Conservation (phyloP, 2,329 filamentous ascomycete genomes). For the Fusarium graminum region DNA sequence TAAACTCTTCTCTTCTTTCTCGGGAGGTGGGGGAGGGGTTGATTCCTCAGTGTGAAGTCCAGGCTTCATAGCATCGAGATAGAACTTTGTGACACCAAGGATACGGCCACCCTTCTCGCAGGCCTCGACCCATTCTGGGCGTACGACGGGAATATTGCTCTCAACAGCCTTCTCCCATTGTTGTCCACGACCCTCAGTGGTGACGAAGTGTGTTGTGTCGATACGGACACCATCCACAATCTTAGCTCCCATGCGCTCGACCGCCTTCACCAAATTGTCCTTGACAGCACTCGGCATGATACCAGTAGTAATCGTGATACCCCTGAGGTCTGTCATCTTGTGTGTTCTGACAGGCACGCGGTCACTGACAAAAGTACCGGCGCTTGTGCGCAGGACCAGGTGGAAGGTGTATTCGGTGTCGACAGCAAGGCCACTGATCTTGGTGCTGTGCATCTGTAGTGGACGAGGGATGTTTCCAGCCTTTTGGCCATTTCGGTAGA, state of each 20-base stretch:
- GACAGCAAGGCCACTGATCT: constrained; percentile 95
- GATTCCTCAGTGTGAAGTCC: constrained; percentile 57
- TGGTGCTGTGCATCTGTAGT: constrained; percentile 90
- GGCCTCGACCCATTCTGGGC: constrained; percentile 97
- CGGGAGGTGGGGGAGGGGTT: constrained; percentile 45
- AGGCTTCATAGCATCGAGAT: constrained; percentile 81
- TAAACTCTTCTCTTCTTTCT: constrained; percentile 53
- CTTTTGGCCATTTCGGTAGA: constrained; percentile 97
- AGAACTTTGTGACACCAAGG: constrained; percentile 94
- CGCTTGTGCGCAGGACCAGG: constrained; percentile 88
- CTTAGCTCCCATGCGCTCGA: constrained; percentile 92
- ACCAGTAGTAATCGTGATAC: constrained; percentile 93
- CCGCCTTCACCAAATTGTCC: constrained; percentile 79
- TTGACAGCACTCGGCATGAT: constrained; percentile 80
- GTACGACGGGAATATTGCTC: constrained; percentile 97
- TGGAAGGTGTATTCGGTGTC: constrained; percentile 97
- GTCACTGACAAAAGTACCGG: constrained; percentile 87
- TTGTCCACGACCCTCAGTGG: constrained; percentile 88
- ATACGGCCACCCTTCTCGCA: constrained; percentile 94
- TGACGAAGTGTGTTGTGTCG: constrained; percentile 98
- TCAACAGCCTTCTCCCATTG: constrained; percentile 97
- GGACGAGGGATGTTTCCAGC: constrained; percentile 94
- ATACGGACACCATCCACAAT: constrained; percentile 91
- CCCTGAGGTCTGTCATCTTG: constrained; percentile 97
- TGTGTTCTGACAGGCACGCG: constrained; percentile 90